Conservation (phyloP, 2,329 filamentous ascomycete genomes). For the Colletotrichum salicis region DNA sequence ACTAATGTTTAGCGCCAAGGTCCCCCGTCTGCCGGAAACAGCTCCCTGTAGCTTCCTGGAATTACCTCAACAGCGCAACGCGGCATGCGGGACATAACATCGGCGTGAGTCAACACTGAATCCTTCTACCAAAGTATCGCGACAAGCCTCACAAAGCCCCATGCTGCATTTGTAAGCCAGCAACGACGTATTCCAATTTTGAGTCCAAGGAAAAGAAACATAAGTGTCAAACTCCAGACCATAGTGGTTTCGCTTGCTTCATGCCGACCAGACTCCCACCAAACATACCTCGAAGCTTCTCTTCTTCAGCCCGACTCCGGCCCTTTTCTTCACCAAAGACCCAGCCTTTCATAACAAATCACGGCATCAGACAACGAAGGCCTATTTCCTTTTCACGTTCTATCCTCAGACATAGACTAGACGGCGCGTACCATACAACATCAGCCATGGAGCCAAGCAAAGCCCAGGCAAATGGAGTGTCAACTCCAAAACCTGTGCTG, state of each 20-base stretch:
- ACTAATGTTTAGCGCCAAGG: background rate
- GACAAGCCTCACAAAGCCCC: conserved; percentile 12
- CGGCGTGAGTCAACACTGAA: conserved; percentile 32
- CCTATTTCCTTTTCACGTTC: background rate
- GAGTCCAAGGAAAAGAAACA: background rate
- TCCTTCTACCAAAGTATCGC: background rate
- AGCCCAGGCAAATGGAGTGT: conserved; percentile 47
- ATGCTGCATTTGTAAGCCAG: conserved; percentile 7
- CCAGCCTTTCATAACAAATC: background rate
- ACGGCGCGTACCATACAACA: background rate
- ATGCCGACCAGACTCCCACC: conserved; percentile 31
- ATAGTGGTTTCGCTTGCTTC: conserved; percentile 21
- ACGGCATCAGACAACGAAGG: background rate
- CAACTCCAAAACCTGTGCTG: conserved; percentile 50
- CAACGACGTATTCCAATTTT: background rate
- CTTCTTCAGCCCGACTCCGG: conserved; percentile 12
- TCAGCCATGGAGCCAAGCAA: conserved; percentile 19
- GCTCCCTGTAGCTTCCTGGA: conserved; percentile 12
- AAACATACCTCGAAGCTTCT: conserved; percentile 29
- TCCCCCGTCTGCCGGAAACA: conserved; percentile 5
- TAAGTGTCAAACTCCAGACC: background rate
- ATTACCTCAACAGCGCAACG: conserved; percentile 26
- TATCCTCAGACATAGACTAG: background rate
- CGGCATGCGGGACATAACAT: conserved; percentile 13
- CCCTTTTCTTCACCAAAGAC: conserved; percentile 3